phyloP scores from a whole-genome alignment of 2,329 filamentous ascomycete species.

The Pestalotiopsis fici region DNA sequence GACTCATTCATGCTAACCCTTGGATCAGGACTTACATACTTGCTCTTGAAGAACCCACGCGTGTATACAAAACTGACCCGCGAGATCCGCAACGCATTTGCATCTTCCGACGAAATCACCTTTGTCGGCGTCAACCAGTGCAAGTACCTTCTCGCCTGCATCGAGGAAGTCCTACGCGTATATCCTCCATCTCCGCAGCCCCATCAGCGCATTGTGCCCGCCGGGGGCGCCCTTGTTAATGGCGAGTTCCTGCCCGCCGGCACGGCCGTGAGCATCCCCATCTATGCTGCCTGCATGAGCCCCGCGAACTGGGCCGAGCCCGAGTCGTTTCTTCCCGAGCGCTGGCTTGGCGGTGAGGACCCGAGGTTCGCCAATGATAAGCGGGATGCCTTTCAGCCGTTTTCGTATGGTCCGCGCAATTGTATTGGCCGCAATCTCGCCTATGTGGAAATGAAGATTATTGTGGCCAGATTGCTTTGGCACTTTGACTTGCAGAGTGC shows the following conservation, averaged over 20 bases:
- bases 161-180: constrained; percentile 41
- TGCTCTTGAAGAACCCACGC: neutral
- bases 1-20: neutral
- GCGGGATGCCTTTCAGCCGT: constrained; percentile 14
- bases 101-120: constrained; percentile 36
- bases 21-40: neutral
- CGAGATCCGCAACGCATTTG: constrained; percentile 39
- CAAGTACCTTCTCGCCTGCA: constrained; percentile 37
- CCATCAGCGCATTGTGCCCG: constrained; percentile 12
- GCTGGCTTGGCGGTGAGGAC: constrained; percentile 14
- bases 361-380: neutral
- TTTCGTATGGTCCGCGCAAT: constrained; percentile 10
- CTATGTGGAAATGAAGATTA: constrained; percentile 18
- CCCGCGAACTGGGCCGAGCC: constrained; percentile 17
- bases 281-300: constrained; percentile 13
- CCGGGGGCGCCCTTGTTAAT: constrained; percentile 11
- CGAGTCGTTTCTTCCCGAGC: constrained; percentile 15
- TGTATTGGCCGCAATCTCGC: constrained; percentile 14
- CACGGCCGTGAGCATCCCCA: constrained; percentile 12
- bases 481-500: constrained; percentile 19
- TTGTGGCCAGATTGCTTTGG: constrained; percentile 22
- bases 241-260: constrained; percentile 16
- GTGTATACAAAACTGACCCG: constrained; percentile 12
- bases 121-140: constrained; percentile 28
- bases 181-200: constrained; percentile 32